Conservation (phyloP, 148 eudicot genomes). For the Tetragonia tetragonoides region DNA sequence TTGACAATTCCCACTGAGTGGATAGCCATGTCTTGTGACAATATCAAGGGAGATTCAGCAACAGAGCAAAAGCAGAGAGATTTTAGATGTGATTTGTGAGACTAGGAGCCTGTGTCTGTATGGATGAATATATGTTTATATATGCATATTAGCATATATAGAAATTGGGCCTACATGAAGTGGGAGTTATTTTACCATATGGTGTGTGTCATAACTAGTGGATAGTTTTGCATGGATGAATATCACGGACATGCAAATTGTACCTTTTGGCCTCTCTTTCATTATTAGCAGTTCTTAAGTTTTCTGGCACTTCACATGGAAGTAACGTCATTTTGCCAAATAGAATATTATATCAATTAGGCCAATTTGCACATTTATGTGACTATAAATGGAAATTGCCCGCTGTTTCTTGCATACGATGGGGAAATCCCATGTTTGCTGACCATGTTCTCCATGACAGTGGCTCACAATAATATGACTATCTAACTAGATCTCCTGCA, state of each 20-base stretch:
- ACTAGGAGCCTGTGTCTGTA: background rate
- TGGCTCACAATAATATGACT: constrained; percentile 19
- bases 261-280: constrained; percentile 13
- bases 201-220: constrained; percentile 1
- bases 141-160: constrained; percentile 14
- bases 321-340: constrained; percentile 25
- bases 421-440: constrained; percentile 19
- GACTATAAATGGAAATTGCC: constrained; percentile 12
- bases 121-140: background rate
- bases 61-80: constrained; percentile 13
- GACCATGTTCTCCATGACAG: constrained; percentile 21
- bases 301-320: constrained; percentile 29
- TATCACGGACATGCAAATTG: constrained; percentile 17
- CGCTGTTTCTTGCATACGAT: constrained; percentile 15
- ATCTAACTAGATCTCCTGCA: constrained; percentile 10
- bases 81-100: background rate
- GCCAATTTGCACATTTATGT: constrained; percentile 21
- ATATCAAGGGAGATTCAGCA: constrained; percentile 3
- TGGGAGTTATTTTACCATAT: background rate
- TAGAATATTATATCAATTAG: constrained; percentile 14
- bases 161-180: background rate
- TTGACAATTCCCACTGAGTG: constrained; percentile 21
- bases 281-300: constrained; percentile 20
- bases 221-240: constrained; percentile 22
- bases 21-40: constrained; percentile 15